Conservation (phyloP, 2,329 filamentous ascomycete species). For the Sporothrix phasma region DNA sequence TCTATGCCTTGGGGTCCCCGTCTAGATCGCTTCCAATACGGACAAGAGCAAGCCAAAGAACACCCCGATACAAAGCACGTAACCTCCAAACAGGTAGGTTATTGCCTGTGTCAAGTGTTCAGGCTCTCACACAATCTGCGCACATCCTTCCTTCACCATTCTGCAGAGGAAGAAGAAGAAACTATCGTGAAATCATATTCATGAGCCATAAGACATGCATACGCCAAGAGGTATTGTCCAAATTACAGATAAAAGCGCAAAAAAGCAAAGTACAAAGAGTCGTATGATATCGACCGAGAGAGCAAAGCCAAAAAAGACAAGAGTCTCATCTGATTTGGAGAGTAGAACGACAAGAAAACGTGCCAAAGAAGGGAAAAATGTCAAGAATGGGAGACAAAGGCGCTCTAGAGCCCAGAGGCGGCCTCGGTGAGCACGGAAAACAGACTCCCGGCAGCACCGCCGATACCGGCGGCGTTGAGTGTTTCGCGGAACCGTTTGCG, state of each 20-base stretch:
- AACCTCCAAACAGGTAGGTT: too few species aligned
- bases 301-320: not conserved
- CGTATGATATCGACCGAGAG: not conserved
- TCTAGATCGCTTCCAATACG: too few species aligned
- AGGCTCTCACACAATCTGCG: too few species aligned
- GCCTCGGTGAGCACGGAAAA: constrained; percentile 50
- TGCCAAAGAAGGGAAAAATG: not conserved
- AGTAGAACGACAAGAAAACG: not conserved
- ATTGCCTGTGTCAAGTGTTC: not conserved
- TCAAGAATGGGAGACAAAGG: not conserved
- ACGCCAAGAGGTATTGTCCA: not conserved
- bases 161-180: not conserved
- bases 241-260: not conserved
- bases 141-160: not conserved
- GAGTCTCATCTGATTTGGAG: not conserved
- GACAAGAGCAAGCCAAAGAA: too few species aligned
- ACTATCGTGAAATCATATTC: not conserved
- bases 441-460: constrained; percentile 49
- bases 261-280: not conserved
- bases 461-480: constrained; percentile 48
- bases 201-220: not conserved
- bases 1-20: too few species aligned
- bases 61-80: too few species aligned
- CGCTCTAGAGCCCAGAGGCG: constrained; percentile 27
- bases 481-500: constrained; percentile 39